Percentiles rank a stretch among this genome's conserved stretches.
phyloP scores from a whole-genome alignment of 441 rosid genomes.

The Croton laevigatus region DNA sequence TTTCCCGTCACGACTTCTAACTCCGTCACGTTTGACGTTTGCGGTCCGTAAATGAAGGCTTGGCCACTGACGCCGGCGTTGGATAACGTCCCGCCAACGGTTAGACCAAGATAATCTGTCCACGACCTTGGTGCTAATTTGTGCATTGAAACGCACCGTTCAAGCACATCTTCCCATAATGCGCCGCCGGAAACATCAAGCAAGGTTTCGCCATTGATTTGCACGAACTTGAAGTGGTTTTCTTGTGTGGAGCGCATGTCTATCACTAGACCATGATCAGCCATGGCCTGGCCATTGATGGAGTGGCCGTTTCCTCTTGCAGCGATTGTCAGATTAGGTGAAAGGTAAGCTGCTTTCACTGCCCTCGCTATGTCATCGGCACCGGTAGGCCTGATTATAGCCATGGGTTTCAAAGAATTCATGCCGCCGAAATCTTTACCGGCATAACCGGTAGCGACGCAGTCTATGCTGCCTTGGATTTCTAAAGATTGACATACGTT shows the following conservation, averaged over 20 bases:
- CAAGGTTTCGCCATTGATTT: conserved; percentile 24
- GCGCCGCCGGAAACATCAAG: conserved; percentile 85
- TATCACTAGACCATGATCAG: conserved; percentile 66
- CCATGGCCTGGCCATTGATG: conserved; percentile 95
- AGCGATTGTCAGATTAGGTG: conserved; percentile 70
- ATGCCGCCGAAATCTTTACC: conserved; percentile 84
- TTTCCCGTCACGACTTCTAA: conserved; percentile 82
- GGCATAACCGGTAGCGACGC: conserved; percentile 32
- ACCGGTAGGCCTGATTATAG: conserved; percentile 55
- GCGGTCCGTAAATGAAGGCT: conserved; percentile 90
- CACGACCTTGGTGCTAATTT: conserved; percentile 83
- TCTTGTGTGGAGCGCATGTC: conserved; percentile 67
- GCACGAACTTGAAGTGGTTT: conserved; percentile 39
- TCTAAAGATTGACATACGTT: conserved; percentile 42
- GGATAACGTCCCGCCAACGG: conserved; percentile 93
- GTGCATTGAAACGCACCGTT: conserved; percentile 47
- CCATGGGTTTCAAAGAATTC: conserved; percentile 51
- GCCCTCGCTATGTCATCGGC: conserved; percentile 62
- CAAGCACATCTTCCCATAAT: conserved; percentile 79
- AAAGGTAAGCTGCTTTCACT: conserved; percentile 44
- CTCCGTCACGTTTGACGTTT: conserved; percentile 76
- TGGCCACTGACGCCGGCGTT: conserved; percentile 98
- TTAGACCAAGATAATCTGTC: conserved; percentile 81
- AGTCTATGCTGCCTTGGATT: conserved; percentile 52
- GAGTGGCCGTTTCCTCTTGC: conserved; percentile 97